Conservation (phyloP, 2,329 filamentous ascomycete genomes). For the Diaporthe citrichinensis region DNA sequence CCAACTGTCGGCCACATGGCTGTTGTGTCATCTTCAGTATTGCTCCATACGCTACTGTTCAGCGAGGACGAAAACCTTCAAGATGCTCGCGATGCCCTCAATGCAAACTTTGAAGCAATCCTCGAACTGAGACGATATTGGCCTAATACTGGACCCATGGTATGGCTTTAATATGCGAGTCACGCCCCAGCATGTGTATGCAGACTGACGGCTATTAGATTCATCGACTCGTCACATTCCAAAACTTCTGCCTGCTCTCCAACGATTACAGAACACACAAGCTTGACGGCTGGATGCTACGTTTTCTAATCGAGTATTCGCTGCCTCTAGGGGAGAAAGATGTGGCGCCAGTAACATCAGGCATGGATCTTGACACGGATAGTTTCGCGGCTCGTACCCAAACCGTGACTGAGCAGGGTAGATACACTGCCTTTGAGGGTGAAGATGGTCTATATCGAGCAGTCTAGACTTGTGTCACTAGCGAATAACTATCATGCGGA, state of each 20-base stretch:
- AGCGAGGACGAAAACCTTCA: conserved; percentile 3
- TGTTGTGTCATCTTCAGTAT: neutral
- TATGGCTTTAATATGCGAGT: neutral
- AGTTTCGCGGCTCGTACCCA: conserved; percentile 9
- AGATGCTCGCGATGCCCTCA: neutral
- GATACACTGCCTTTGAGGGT: conserved; percentile 4
- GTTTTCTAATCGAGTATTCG: conserved; percentile 3
- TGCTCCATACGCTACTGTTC: conserved; percentile 5
- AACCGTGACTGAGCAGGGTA: conserved; percentile 12
- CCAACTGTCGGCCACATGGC: conserved; percentile 13
- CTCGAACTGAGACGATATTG: conserved; percentile 8
- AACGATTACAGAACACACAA: conserved; percentile 11
- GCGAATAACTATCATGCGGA: neutral
- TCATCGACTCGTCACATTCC: conserved; percentile 18
- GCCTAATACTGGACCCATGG: conserved; percentile 12
- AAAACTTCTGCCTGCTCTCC: conserved; percentile 9
- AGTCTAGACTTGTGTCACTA: neutral
- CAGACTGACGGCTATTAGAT: neutral
- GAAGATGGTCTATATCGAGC: neutral
- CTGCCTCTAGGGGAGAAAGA: conserved; percentile 4
- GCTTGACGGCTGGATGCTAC: conserved; percentile 20
- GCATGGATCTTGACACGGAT: conserved; percentile 9
- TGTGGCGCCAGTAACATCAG: neutral
- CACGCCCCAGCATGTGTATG: neutral
- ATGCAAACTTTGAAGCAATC: conserved; percentile 10